These are phyloP conservation scores for Schoenoplectus tabernaemontani DNA, from an alignment of 202 grass and related monocot species.

Conservation along the genomic window DNA sequence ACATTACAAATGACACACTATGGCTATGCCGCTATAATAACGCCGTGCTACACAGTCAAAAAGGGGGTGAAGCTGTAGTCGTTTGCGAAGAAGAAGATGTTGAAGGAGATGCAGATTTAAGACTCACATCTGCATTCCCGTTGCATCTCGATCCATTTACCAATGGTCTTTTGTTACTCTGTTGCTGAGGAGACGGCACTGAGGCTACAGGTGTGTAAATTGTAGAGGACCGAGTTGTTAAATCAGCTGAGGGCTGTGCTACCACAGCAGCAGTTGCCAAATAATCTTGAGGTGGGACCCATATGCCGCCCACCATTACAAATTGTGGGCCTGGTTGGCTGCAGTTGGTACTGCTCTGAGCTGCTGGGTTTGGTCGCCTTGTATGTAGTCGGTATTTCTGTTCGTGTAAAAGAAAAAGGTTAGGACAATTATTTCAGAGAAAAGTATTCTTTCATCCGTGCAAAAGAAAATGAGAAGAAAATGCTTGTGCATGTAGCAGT, in stretches of 20 bases:
- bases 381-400: conserved; percentile 87
- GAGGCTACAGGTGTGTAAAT: conserved; percentile 50
- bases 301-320: conserved; percentile 73
- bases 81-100: conserved; percentile 59
- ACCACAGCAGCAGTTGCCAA: background rate
- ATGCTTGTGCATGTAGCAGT: background rate
- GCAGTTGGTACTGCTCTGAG: conserved; percentile 28
- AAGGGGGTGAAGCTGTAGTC: conserved; percentile 34
- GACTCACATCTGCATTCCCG: conserved; percentile 4
- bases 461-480: background rate
- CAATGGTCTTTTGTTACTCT: conserved; percentile 7
- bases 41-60: conserved; percentile 6
- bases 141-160: conserved; percentile 23
- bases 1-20: background rate
- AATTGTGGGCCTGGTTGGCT: conserved; percentile 37
- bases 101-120: conserved; percentile 33
- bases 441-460: background rate
- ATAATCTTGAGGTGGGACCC: conserved; percentile 61
- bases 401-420: background rate
- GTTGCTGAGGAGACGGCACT: conserved; percentile 22
- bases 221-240: conserved; percentile 10
- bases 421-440: background rate
- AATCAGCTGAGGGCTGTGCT: conserved; percentile 12
- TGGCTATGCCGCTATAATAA: conserved; percentile 35
- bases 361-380: conserved; percentile 42